These are phyloP conservation scores for Saturnispora kantuleensis DNA, from an alignment of 805 yeast genomes.

Conservation along the genomic window DNA sequence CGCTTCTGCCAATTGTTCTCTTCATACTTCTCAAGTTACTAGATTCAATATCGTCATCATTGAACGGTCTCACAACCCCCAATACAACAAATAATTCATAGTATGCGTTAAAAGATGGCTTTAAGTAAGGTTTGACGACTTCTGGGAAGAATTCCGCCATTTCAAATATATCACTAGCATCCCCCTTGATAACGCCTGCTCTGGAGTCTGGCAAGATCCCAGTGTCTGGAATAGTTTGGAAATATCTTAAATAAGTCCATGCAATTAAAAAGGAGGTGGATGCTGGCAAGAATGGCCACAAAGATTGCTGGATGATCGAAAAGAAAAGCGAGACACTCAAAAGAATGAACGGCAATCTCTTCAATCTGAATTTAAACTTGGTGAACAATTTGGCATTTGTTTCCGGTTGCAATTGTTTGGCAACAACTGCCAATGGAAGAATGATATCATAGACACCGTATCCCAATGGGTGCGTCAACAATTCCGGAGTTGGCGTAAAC, in stretches of 20 bases:
- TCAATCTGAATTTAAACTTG: conserved; percentile 14
- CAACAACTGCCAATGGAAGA: conserved; percentile 46
- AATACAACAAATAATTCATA: conserved; percentile 33
- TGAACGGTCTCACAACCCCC: conserved; percentile 50
- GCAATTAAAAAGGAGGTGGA: conserved; percentile 51
- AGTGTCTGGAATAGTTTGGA: conserved; percentile 38
- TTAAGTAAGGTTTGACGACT: conserved; percentile 39
- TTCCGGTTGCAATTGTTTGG: conserved; percentile 51
- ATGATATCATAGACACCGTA: conserved; percentile 41
- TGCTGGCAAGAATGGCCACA: conserved; percentile 49
- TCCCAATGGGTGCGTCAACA: conserved; percentile 37
- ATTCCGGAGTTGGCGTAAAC: conserved; percentile 26
- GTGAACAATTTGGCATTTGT: conserved; percentile 41
- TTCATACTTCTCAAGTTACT: conserved; percentile 63
- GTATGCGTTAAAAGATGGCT: conserved; percentile 37
- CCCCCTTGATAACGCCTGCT: conserved; percentile 47
- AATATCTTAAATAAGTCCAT: conserved; percentile 74
- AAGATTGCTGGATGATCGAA: conserved; percentile 30
- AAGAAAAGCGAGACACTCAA: conserved; percentile 8
- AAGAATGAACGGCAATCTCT: conserved; percentile 15
- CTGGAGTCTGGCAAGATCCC: conserved; percentile 25
- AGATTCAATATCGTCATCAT: conserved; percentile 59
- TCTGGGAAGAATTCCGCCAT: conserved; percentile 79
- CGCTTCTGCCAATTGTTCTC: conserved; percentile 32
- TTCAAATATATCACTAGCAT: conserved; percentile 83